Evolutionary conservation across 1,284 basidiomycete species (phyloP), one percentile per base, ranked within the genome.

Genomic region (Sporisorium scitamineum): DNA sequence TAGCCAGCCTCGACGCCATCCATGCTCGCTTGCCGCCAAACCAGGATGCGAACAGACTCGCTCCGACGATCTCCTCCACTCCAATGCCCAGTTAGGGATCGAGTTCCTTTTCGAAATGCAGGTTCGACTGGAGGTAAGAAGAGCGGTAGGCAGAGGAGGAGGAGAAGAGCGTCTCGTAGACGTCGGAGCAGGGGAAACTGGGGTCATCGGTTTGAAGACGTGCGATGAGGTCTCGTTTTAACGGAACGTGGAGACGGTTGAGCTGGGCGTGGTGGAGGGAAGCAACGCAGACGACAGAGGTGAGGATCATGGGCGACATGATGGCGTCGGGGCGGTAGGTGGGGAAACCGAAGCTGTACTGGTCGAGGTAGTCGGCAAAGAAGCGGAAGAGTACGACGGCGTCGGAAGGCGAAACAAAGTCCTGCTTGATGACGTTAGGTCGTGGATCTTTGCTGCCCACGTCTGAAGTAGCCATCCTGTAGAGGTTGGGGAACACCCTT

Each of bases 261-360:
- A 71, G 62, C 44, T 71, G 69, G 11, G 69, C 69, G 34, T 71
- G 69, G 39, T 71, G 69, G 27, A 71, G 55, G n/a, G 54, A 57
- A 8, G 69, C 69, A 9, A 71, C 48, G 41, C 57, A 61, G 1
- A 71, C 69, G 6, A 71, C 62, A 20, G 58, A 61, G 14, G 58
- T 44, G 16, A 71, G 54, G 41, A 71, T 71, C 69, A 71, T 71
- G 24, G 69, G 69, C 16, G 69, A 71, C 69, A 71, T 71, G 69
- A 65, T 71, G n/a, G 69, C 69, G 26, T 71, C 69, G 11, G 69
- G 69, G 8, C 54, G 48, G 22, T 65, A 71, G 18, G 69, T 71
- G 0, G 69, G 69, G 47, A 71, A 71, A 6, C 69, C 69, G 20
- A 71, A 71, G 37, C 61, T 65, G 54, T 71, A 71, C 55, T 71